Conservation (phyloP, 2,329 filamentous ascomycete species). For the Trichoderma sp. region DNA sequence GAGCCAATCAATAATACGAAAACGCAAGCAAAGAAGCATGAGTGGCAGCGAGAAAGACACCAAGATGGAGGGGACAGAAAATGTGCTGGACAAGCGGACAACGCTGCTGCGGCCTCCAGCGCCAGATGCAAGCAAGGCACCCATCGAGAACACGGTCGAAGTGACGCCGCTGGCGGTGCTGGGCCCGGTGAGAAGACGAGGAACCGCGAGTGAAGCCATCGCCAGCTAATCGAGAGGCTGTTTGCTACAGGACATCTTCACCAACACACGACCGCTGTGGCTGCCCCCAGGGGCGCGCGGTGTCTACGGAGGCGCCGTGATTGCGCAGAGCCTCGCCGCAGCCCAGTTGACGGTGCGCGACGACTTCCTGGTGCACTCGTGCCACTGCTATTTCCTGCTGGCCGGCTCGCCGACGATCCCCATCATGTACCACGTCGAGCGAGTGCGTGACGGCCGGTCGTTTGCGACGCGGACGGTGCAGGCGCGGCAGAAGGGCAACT, state of each 20-base stretch:
- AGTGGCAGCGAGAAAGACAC: neutral
- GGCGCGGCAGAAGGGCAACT: conserved; percentile 79
- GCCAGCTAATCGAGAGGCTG: neutral
- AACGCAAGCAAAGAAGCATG: neutral
- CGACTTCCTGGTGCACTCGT: conserved; percentile 84
- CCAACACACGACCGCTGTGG: conserved; percentile 88
- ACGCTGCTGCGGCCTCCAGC: conserved; percentile 65
- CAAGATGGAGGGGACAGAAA: conserved; percentile 1
- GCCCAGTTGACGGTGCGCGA: conserved; percentile 81
- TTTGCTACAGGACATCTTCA: conserved; percentile 75
- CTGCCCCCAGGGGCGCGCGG: conserved; percentile 88
- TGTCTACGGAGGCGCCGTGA: conserved; percentile 89
- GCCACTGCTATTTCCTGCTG: conserved; percentile 98
- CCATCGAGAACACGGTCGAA: conserved; percentile 87
- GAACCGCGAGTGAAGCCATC: neutral
- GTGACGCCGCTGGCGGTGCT: conserved; percentile 75
- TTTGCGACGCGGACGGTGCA: conserved; percentile 96
- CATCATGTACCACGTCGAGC: conserved; percentile 91
- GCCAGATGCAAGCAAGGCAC: conserved; percentile 66
- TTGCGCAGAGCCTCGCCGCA: conserved; percentile 85
- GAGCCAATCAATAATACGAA: neutral
- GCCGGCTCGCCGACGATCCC: conserved; percentile 82
- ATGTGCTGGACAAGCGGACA: conserved; percentile 27
- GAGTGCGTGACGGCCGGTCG: conserved; percentile 82
- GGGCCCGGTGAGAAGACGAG: conserved; percentile 57